Evolutionary conservation across 495 filamentous ascomycete genomes (phyloP), one percentile per base, ranked within the genome.

Genomic region (Talaromyces wortmannii): DNA sequence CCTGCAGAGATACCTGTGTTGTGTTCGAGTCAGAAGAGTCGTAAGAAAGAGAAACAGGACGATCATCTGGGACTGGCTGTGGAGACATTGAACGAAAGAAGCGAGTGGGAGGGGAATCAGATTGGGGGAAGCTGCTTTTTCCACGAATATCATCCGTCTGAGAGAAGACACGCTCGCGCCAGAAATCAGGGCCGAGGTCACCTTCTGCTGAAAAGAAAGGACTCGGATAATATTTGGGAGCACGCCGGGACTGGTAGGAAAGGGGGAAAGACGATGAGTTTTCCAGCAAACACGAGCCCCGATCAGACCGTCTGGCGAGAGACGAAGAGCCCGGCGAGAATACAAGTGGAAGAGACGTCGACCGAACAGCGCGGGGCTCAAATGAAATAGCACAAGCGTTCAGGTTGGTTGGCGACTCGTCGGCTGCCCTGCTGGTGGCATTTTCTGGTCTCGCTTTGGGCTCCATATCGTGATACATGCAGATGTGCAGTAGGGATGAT

Each of bases 1-100:
- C 71, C 48, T 73, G 71, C n/a, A 77, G 58, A 53, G 74, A 58
- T 30, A 61, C 53, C 72, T 77, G 64, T 2, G 7, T 30, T 45
- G 32, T 3, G 48, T 71, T 59, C 68, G 66, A 55, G 42, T 54
- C 52, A 44, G 59, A 33, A 60, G 63, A 43, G 23, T 23, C 23
- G 23, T 43, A 15, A 43, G 40, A 43, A 11, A 43, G 40, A 43
- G 4, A 48, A 48, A 6, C 10, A 48, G 11, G 17, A 48, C 46
- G 3, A 4, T 48, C 12, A 30, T 23, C 23, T 23, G 23, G 23
- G 23, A 23, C 23, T 23, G 23, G 23, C 4, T 13, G 36, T 13
- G 13, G 13, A 40, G 36, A 40, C 8, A 13, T 10, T 13, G 36
- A 40, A 40, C 36, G 36, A 40, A 40, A 40, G 36, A 40, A 40